These are phyloP conservation scores for Ogataea pini DNA, from an alignment of 805 yeast species.

Conservation along the genomic window DNA sequence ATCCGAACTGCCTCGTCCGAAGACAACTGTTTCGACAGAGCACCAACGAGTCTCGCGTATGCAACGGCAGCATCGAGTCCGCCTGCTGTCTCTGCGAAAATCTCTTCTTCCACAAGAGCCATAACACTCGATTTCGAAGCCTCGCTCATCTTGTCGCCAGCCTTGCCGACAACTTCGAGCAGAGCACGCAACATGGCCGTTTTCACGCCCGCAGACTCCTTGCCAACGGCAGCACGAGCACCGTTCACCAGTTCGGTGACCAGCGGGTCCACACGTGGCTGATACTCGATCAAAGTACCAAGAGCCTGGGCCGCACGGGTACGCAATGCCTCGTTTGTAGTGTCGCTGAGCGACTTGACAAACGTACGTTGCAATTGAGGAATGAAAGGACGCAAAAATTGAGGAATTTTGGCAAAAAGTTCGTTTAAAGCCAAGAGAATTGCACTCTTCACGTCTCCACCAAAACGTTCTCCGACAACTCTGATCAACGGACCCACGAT, in stretches of 20 bases:
- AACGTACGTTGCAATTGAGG: constrained; percentile 98
- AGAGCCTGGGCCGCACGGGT: constrained; percentile 86
- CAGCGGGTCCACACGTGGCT: constrained; percentile 92
- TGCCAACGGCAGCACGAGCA: constrained; percentile 57
- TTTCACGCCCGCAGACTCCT: constrained; percentile 63
- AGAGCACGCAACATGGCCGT: constrained; percentile 85
- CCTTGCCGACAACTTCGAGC: constrained; percentile 75
- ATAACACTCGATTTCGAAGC: constrained; percentile 67
- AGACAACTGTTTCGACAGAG: constrained; percentile 67
- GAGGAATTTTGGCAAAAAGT: constrained; percentile 80
- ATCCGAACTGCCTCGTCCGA: constrained; percentile 63
- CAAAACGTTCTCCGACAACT: constrained; percentile 94
- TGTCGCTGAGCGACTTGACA: constrained; percentile 85
- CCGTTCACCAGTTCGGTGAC: constrained; percentile 81
- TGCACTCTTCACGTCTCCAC: constrained; percentile 91
- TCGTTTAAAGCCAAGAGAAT: constrained; percentile 81
- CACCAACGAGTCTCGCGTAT: constrained; percentile 77
- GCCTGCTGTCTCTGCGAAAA: constrained; percentile 33
- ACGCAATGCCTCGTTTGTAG: constrained; percentile 69
- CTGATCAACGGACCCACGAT: constrained; percentile 98
- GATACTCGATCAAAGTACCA: constrained; percentile 83
- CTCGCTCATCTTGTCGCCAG: constrained; percentile 78
- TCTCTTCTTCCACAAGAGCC: constrained; percentile 72
- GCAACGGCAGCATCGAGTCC: constrained; percentile 68
- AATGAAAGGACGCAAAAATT: constrained; percentile 88